Conservation (phyloP, 805 yeast species). For the Hyphopichia homilentoma region DNA sequence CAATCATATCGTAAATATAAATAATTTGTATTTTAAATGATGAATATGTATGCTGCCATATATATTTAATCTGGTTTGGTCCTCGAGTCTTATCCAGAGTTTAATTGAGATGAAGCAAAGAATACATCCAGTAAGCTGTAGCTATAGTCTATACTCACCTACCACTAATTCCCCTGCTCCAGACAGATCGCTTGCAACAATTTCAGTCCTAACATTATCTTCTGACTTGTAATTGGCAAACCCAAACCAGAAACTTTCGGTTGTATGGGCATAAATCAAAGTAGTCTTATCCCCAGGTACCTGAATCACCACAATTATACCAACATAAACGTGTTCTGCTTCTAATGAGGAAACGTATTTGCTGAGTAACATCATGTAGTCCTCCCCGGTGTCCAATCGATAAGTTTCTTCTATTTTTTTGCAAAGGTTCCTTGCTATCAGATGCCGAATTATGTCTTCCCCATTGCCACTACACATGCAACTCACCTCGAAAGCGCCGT, state of each 20-base stretch:
- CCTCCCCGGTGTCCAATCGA: background rate
- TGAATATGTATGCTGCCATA: too few species aligned
- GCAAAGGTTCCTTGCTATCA: constrained; percentile 11
- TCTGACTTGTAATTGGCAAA: constrained; percentile 13
- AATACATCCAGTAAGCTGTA: too few species aligned
- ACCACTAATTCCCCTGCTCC: constrained; percentile 18
- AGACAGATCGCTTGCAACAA: constrained; percentile 21
- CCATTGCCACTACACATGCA: constrained; percentile 54
- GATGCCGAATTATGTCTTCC: constrained; percentile 44
- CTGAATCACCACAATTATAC: constrained; percentile 23
- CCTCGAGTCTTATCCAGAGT: constrained; percentile 1
- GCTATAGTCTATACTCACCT: constrained; percentile 20
- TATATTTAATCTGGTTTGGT: too few species aligned
- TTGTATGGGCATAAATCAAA: constrained; percentile 35
- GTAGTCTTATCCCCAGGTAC: constrained; percentile 6
- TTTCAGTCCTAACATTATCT: constrained; percentile 10
- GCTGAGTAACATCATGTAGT: too few species aligned
- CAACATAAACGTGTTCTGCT: constrained; percentile 21
- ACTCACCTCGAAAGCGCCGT: constrained; percentile 19
- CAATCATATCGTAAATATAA: too few species aligned
- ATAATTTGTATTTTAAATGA: constrained; percentile 7
- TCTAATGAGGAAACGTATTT: constrained; percentile 3
- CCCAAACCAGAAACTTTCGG: constrained; percentile 35
- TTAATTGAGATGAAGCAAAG: too few species aligned
- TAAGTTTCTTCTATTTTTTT: constrained; percentile 5